phyloP scores from a whole-genome alignment of 495 filamentous ascomycete genomes.

The Delitschia confertaspora region DNA sequence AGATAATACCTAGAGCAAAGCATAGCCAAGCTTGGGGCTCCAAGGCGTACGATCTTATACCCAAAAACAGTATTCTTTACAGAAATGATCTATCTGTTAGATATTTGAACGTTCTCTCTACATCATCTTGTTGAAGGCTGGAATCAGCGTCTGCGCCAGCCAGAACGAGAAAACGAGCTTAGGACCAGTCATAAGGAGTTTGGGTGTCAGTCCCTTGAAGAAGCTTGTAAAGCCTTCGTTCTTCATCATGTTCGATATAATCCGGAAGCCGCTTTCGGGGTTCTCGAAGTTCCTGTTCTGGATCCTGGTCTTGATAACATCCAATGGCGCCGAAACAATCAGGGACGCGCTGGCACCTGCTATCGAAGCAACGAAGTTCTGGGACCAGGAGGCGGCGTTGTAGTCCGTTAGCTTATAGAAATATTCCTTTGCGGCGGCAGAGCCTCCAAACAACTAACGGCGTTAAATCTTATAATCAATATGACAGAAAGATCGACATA shows the following conservation, averaged over 20 bases:
- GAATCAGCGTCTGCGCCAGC: slow-evolving; percentile 91
- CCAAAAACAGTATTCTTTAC: no score
- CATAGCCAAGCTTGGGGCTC: no score
- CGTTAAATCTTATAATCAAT: no score
- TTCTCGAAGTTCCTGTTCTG: slow-evolving; percentile 99
- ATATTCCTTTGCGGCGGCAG: slow-evolving; percentile 96
- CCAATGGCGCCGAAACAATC: slow-evolving; percentile 86
- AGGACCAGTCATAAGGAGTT: slow-evolving; percentile 96
- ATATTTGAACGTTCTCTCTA: no score
- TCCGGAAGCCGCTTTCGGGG: slow-evolving; percentile 86
- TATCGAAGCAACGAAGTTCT: slow-evolving; percentile 97
- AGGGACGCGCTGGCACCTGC: slow-evolving; percentile 87
- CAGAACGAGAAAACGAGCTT: slow-evolving; percentile 99
- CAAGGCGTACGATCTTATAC: no score
- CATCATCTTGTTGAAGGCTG: slow-evolving; percentile 54
- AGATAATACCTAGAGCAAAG: no score
- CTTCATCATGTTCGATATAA: slow-evolving; percentile 80
- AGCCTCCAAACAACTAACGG: slow-evolving; percentile 91
- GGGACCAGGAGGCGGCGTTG: slow-evolving; percentile 84
- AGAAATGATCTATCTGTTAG: no score
- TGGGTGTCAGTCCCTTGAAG: slow-evolving; percentile 96
- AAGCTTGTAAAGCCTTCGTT: slow-evolving; percentile 78
- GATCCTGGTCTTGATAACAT: slow-evolving; percentile 98
- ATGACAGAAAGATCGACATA: slow-evolving; percentile 54
- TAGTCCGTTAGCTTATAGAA: slow-evolving; percentile 82